Evolutionary conservation across 192 early-diverging fungal species (phyloP).

Genomic region (Linnemannia elongata): DNA sequence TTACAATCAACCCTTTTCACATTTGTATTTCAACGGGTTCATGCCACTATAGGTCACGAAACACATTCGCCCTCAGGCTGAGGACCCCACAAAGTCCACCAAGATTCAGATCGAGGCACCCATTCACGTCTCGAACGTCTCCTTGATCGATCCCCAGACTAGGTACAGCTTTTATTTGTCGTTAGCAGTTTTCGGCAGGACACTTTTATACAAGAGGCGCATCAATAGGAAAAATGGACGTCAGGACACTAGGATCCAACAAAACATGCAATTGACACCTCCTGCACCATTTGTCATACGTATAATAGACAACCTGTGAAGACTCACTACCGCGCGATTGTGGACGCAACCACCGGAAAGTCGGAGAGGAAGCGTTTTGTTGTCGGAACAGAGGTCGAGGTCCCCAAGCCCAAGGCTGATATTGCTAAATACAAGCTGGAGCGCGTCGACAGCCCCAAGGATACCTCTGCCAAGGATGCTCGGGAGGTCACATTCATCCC

Average conservation of each 20-base stretch:
- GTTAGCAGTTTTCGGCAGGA: not conserved
- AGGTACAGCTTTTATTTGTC: constrained; percentile 11
- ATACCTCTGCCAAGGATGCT: constrained; percentile 39
- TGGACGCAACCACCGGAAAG: constrained; percentile 33
- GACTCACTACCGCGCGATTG: constrained; percentile 40
- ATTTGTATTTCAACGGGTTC: not conserved
- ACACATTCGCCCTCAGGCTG: constrained; percentile 65
- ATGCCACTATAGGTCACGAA: constrained; percentile 62
- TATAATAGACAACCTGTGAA: constrained; percentile 46
- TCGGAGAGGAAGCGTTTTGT: constrained; percentile 52
- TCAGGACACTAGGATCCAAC: not conserved
- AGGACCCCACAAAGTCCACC: constrained; percentile 57
- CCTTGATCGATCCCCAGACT: constrained; percentile 76
- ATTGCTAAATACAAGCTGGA: constrained; percentile 51
- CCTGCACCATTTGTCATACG: not conserved
- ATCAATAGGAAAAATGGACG: not conserved
- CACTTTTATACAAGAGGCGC: not conserved
- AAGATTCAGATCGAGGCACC: constrained; percentile 76
- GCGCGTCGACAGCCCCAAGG: constrained; percentile 53
- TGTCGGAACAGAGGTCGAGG: constrained; percentile 45
- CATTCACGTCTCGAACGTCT: constrained; percentile 77
- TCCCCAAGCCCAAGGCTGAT: constrained; percentile 54
- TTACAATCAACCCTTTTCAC: not conserved
- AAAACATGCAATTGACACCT: not conserved
- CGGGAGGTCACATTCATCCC: constrained; percentile 55